Percentiles rank a stretch among this genome's conserved stretches.
Evolutionary conservation across 306 rosid species (phyloP).

Genomic region (Cucumis hystrix): DNA sequence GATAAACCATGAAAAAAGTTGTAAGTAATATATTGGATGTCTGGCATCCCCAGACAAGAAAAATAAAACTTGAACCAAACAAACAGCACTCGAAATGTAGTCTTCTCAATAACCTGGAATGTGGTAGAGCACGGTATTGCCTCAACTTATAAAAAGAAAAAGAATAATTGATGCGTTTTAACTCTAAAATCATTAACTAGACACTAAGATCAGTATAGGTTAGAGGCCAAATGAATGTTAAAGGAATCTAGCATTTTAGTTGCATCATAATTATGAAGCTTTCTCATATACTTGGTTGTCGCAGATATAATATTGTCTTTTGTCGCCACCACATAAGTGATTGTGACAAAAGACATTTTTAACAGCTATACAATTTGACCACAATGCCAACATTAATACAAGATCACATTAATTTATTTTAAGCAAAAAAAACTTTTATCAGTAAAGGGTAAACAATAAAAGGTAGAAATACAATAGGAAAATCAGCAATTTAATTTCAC

Average conservation of each 20-base stretch:
- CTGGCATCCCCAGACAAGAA: background rate
- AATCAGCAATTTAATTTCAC: background rate
- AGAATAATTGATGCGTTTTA: background rate
- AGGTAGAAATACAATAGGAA: background rate
- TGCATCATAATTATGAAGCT: background rate
- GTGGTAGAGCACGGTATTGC: background rate
- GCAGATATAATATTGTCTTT: background rate
- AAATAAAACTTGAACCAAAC: background rate
- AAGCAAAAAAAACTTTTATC: background rate
- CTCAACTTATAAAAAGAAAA: background rate
- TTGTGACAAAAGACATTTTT: background rate
- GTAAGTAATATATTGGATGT: background rate
- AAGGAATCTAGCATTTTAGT: background rate
- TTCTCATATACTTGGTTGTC: background rate
- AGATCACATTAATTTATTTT: background rate
- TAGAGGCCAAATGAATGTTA: background rate
- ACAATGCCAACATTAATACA: background rate
- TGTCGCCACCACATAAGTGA: background rate
- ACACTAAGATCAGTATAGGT: background rate
- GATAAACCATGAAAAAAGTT: background rate
- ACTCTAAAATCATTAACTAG: background rate
- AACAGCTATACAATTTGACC: background rate
- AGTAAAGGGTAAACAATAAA: slow-evolving; percentile 2
- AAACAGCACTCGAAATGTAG: background rate
- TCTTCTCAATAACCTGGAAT: background rate